These are phyloP conservation scores for Diaporthe australafricana DNA, from an alignment of 2,329 filamentous ascomycete species.

Conservation along the genomic window DNA sequence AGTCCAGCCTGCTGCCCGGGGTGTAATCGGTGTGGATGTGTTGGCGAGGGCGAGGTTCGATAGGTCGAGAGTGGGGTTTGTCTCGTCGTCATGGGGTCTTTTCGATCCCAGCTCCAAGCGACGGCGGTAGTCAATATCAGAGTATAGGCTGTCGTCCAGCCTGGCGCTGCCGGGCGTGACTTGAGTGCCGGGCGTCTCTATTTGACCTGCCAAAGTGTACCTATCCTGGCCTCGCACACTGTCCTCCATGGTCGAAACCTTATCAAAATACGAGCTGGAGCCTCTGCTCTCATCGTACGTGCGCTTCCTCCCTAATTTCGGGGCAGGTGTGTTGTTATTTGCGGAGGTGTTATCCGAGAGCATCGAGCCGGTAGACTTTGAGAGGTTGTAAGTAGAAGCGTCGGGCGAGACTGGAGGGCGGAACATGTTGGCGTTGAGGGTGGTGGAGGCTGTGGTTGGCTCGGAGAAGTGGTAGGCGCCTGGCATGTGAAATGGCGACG, in stretches of 20 bases:
- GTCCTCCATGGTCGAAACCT: conserved; percentile 41
- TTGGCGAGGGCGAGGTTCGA: conserved; percentile 48
- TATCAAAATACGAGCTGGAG: conserved; percentile 47
- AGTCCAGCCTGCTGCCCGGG: conserved; percentile 61
- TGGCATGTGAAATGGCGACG: conserved; percentile 46
- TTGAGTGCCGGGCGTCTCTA: conserved; percentile 57
- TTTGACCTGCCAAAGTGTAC: conserved; percentile 66
- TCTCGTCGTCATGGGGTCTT: conserved; percentile 50
- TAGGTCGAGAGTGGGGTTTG: conserved; percentile 47
- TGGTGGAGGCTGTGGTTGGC: conserved; percentile 39
- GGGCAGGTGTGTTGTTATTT: conserved; percentile 42
- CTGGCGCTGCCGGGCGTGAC: conserved; percentile 45
- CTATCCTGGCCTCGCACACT: conserved; percentile 43
- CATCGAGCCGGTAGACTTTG: conserved; percentile 52
- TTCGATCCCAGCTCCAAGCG: conserved; percentile 59
- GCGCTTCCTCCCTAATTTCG: conserved; percentile 61
- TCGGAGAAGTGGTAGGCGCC: conserved; percentile 47
- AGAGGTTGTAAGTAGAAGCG: conserved; percentile 44
- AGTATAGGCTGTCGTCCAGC: conserved; percentile 67
- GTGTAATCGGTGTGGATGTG: conserved; percentile 42
- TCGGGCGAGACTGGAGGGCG: conserved; percentile 47
- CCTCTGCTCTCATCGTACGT: conserved; percentile 43
- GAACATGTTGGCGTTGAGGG: conserved; percentile 48
- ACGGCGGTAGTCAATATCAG: conserved; percentile 66
- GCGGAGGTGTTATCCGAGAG: conserved; percentile 50